These are phyloP conservation scores for Rosa persica DNA, from an alignment of 306 rosid genomes.

Conservation along the genomic window DNA sequence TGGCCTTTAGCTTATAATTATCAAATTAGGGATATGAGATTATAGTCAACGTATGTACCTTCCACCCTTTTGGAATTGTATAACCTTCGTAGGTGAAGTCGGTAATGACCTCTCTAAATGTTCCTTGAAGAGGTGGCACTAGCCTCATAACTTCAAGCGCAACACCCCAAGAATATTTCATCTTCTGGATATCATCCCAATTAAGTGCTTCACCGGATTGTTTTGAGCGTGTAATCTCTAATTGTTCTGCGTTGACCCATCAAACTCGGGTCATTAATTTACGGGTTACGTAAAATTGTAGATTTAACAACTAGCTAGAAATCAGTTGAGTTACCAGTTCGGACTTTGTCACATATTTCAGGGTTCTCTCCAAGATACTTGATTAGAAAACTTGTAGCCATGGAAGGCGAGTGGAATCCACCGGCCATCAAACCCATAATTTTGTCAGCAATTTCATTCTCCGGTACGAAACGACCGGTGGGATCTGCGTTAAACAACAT, in stretches of 20 bases:
- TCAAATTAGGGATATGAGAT: no score
- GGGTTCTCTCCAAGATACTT: conserved; percentile 47
- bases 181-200: conserved; percentile 57
- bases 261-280: neutral
- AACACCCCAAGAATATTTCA: conserved; percentile 62
- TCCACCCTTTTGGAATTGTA: conserved; percentile 57
- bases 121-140: conserved; percentile 43
- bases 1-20: no score
- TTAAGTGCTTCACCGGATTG: conserved; percentile 37
- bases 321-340: conserved; percentile 28
- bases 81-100: conserved; percentile 49
- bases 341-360: conserved; percentile 42
- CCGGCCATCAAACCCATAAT: conserved; percentile 5
- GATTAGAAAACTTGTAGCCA: conserved; percentile 24
- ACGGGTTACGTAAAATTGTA: neutral
- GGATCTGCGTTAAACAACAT: conserved; percentile 14
- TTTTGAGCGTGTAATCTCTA: conserved; percentile 40
- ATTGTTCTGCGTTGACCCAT: conserved; percentile 36
- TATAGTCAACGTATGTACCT: conserved; percentile 25
- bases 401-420: conserved; percentile 8
- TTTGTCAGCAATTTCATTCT: conserved; percentile 5
- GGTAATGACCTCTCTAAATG: conserved; percentile 43
- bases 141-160: conserved; percentile 48
- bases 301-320: neutral
- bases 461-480: neutral